Conservation (phyloP, 1,139 yeast species). For the Arxiozyma slooffiae region DNA sequence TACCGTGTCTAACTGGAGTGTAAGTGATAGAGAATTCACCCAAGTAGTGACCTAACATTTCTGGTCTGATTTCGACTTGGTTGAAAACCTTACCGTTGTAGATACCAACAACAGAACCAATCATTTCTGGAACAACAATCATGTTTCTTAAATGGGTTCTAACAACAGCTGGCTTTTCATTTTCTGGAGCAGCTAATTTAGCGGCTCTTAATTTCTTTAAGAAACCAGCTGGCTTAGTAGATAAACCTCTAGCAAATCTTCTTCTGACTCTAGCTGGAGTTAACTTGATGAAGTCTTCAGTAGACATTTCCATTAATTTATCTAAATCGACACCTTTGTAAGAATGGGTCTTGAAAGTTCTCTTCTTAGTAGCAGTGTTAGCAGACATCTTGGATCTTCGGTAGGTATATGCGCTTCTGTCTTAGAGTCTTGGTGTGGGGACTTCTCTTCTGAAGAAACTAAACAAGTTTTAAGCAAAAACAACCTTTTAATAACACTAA, state of each 20-base stretch:
- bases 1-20: slow-evolving; percentile 99
- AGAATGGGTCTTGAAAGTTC: slow-evolving; percentile 92
- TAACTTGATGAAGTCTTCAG: slow-evolving; percentile 94
- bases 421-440: background rate
- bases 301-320: slow-evolving; percentile 87
- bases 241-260: slow-evolving; percentile 97
- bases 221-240: slow-evolving; percentile 92
- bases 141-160: slow-evolving; percentile 99
- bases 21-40: slow-evolving; percentile 99
- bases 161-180: slow-evolving; percentile 96
- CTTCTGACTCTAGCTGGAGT: slow-evolving; percentile 99
- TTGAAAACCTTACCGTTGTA: slow-evolving; percentile 99
- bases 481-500: too few species aligned
- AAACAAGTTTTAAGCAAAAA: too few species aligned
- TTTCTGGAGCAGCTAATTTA: slow-evolving; percentile 81
- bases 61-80: slow-evolving; percentile 98
- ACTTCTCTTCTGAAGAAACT: background rate
- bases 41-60: slow-evolving; percentile 99
- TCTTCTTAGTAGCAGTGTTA: slow-evolving; percentile 59
- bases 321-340: slow-evolving; percentile 98
- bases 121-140: slow-evolving; percentile 99
- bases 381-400: slow-evolving; percentile 24
- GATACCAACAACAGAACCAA: slow-evolving; percentile 96
- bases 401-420: background rate
- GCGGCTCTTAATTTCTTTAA: slow-evolving; percentile 98